Percentiles rank a stretch among this genome's conserved stretches.
phyloP scores from a whole-genome alignment of 2,329 filamentous ascomycete species.

The Tolypocladium capitatum region DNA sequence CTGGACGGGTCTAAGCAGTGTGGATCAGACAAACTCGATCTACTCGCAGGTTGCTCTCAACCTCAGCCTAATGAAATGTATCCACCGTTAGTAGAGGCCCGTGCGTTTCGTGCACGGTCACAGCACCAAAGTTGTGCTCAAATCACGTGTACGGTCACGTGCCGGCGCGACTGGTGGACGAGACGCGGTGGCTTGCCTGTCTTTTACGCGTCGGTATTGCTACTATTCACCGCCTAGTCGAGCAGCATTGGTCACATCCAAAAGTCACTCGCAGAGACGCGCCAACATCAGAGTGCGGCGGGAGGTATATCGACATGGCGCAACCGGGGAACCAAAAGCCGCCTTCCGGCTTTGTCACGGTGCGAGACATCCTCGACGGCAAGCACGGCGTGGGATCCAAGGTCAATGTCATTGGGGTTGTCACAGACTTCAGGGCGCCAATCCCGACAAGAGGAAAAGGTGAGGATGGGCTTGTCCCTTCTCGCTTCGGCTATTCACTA shows the following conservation, averaged over 20 bases:
- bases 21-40: no score
- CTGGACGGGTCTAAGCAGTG: no score
- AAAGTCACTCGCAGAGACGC: no score
- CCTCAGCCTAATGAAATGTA: neutral
- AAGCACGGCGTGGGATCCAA: constrained; percentile 13
- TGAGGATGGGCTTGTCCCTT: constrained; percentile 6
- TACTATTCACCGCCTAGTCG: neutral
- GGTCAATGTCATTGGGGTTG: constrained; percentile 55
- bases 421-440: constrained; percentile 49
- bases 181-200: neutral
- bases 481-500: neutral
- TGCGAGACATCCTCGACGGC: constrained; percentile 30
- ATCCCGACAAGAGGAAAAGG: constrained; percentile 38
- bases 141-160: constrained; percentile 13
- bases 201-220: neutral
- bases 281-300: neutral
- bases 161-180: constrained; percentile 9
- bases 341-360: constrained; percentile 13
- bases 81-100: neutral
- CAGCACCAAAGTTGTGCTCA: neutral
- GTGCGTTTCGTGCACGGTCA: neutral
- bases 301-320: neutral
- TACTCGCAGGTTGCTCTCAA: neutral
- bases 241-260: no score
- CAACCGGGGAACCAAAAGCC: neutral